phyloP scores from a whole-genome alignment of 106 monocot species.

The Xerophyta viscosa region DNA sequence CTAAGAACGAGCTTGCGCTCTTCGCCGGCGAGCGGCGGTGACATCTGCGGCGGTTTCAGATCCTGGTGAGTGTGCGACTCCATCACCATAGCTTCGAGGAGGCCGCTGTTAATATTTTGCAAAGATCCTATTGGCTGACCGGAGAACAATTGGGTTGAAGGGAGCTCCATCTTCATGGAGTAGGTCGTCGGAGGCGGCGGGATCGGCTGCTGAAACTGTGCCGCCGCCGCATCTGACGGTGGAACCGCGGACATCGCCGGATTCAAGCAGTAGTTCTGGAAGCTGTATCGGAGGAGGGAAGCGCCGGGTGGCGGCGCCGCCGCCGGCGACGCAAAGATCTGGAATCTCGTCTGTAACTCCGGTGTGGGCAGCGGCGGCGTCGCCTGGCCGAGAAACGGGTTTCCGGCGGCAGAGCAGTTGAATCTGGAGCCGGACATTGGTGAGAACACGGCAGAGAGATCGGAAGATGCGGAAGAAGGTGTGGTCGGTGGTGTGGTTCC shows the following conservation, averaged over 20 bases:
- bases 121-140: background rate
- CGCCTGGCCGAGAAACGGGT: too few species aligned
- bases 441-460: background rate
- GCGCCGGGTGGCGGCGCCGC: background rate
- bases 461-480: background rate
- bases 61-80: slow-evolving; percentile 10
- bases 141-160: slow-evolving; percentile 62
- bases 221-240: background rate
- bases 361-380: background rate
- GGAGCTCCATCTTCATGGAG: slow-evolving; percentile 47
- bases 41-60: background rate
- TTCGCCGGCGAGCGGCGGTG: too few species aligned
- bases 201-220: background rate
- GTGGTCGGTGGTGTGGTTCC: background rate
- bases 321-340: background rate
- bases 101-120: slow-evolving; percentile 6
- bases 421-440: background rate
- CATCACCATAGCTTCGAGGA: slow-evolving; percentile 40
- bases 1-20: background rate
- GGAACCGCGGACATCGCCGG: slow-evolving; percentile 2
- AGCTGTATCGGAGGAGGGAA: background rate
- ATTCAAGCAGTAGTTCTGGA: slow-evolving; percentile 5
- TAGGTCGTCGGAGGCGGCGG: slow-evolving; percentile 1
- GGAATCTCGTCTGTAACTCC: background rate
- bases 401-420: background rate